These are phyloP conservation scores for Melastoma malabathricum DNA, from an alignment of 345 rosid genomes.

Conservation along the genomic window DNA sequence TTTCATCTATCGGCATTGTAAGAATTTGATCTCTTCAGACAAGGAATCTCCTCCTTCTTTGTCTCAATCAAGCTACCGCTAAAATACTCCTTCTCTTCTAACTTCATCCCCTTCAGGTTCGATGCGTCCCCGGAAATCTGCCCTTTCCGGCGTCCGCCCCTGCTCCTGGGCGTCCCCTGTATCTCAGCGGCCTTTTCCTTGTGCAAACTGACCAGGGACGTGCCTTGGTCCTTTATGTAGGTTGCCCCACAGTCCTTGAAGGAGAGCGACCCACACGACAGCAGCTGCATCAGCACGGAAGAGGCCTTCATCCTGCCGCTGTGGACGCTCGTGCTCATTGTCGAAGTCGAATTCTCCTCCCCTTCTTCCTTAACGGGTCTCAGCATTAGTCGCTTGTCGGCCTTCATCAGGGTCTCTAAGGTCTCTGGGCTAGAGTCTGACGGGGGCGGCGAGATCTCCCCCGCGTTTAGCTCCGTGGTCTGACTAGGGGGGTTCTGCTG, in stretches of 20 bases:
- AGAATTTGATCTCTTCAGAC: conserved; percentile 70
- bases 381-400: conserved; percentile 51
- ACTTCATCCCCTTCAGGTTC: conserved; percentile 31
- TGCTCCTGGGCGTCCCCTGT: conserved; percentile 15
- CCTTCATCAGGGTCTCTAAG: conserved; percentile 64
- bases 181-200: conserved; percentile 40
- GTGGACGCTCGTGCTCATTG: conserved; percentile 18
- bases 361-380: conserved; percentile 18
- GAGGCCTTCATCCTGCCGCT: conserved; percentile 67
- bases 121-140: conserved; percentile 22
- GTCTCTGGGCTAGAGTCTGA: conserved; percentile 96
- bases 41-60: conserved; percentile 31
- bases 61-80: conserved; percentile 94
- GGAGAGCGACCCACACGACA: conserved; percentile 84
- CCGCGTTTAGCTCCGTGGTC: conserved; percentile 53
- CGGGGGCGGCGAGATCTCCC: conserved; percentile 90
- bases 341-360: conserved; percentile 36
- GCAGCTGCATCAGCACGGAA: conserved; percentile 79
- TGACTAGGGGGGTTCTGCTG: conserved; percentile 9
- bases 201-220: conserved; percentile 35
- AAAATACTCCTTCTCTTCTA: conserved; percentile 83
- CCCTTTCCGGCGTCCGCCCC: conserved; percentile 13
- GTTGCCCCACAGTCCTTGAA: conserved; percentile 59
- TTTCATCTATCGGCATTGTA: conserved; percentile 69
- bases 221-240: conserved; percentile 48